Evolutionary conservation across 2,329 filamentous ascomycete genomes (phyloP).

Genomic region (Furcasterigmium furcatum): DNA sequence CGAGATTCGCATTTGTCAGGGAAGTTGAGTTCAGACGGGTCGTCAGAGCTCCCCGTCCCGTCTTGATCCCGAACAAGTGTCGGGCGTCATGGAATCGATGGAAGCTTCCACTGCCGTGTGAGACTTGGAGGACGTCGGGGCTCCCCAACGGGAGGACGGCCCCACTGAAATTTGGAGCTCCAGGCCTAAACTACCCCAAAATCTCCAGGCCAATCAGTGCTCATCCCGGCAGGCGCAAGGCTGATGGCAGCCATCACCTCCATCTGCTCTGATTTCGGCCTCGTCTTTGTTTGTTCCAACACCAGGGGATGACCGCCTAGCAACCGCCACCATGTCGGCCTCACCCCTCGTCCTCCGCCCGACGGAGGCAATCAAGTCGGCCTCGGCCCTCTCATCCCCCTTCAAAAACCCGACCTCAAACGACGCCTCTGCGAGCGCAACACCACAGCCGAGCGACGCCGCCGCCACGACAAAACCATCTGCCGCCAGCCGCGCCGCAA

Average conservation of each 20-base stretch:
- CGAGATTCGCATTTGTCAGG: too few relatives aligned
- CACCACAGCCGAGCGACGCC: conserved; percentile 28
- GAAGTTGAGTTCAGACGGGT: too few relatives aligned
- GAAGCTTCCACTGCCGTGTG: too few relatives aligned
- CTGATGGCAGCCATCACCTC: background rate
- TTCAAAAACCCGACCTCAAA: conserved; percentile 37
- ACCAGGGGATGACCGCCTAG: too few relatives aligned
- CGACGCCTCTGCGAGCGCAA: conserved; percentile 41
- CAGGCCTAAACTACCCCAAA: too few relatives aligned
- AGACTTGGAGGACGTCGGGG: too few relatives aligned
- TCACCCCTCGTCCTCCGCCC: conserved; percentile 42
- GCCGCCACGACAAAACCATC: conserved; percentile 4
- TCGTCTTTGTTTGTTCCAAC: background rate
- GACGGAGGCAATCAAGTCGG: conserved; percentile 26
- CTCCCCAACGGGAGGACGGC: too few relatives aligned
- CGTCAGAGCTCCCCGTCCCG: too few relatives aligned
- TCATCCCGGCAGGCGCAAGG: conserved; percentile 3
- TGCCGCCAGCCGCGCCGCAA: conserved; percentile 2
- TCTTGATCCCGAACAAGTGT: too few relatives aligned
- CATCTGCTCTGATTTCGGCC: background rate
- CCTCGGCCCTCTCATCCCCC: conserved; percentile 36
- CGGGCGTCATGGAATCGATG: too few relatives aligned
- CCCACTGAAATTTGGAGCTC: too few relatives aligned
- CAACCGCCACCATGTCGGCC: conserved; percentile 32
- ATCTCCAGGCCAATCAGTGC: background rate